phyloP scores from a whole-genome alignment of 345 rosid species.

The Rhodamnia rubescens region DNA sequence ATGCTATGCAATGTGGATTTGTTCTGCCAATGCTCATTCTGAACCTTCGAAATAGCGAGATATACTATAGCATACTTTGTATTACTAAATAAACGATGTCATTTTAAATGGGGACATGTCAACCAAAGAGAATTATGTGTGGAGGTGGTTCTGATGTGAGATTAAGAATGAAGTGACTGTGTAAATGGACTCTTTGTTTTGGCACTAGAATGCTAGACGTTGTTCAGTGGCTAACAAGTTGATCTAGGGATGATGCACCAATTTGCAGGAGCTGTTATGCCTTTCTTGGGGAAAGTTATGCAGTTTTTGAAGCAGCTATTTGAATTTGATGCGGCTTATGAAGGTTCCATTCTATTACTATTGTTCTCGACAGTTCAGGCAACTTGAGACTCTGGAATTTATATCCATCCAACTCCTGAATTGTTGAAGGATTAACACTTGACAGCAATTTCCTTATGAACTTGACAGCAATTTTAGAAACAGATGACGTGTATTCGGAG shows the following conservation, averaged over 20 bases:
- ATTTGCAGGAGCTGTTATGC: neutral
- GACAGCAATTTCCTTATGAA: too few relatives aligned
- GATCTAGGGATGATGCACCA: neutral
- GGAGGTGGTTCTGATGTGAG: neutral
- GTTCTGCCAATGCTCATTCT: neutral
- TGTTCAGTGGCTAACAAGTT: neutral
- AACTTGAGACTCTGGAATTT: too few relatives aligned
- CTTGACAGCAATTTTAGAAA: too few relatives aligned
- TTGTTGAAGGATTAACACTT: too few relatives aligned
- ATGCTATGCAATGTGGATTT: neutral
- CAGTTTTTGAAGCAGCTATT: neutral
- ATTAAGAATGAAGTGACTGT: neutral
- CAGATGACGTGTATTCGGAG: too few relatives aligned
- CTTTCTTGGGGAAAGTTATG: neutral
- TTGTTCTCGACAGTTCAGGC: too few relatives aligned
- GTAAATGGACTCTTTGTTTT: neutral
- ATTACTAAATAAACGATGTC: neutral
- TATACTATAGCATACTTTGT: rapidly evolving
- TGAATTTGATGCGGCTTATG: too few relatives aligned
- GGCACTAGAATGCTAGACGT: neutral
- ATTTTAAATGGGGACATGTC: too few relatives aligned
- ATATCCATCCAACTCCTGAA: too few relatives aligned
- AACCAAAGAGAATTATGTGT: too few relatives aligned
- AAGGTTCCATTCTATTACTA: too few relatives aligned
- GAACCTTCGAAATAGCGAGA: neutral